A percentile compares a stretch with the other conserved stretches of the same genome.
Conservation (phyloP, 805 yeast species). For the Wickerhamiella sergipiensis region DNA sequence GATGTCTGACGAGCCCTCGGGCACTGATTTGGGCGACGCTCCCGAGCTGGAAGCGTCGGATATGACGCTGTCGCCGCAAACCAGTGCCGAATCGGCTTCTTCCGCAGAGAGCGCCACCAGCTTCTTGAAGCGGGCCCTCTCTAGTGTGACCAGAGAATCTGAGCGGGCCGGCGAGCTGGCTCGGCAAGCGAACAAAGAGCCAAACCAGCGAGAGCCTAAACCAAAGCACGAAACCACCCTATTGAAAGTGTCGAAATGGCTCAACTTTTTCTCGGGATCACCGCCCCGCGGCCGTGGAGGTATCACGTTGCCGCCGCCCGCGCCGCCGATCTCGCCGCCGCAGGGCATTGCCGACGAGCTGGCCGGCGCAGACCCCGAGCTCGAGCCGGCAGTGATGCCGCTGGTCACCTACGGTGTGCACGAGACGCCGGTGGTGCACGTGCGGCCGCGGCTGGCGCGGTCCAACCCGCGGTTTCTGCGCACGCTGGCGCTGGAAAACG, state of each 20-base stretch:
- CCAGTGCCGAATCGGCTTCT: background rate
- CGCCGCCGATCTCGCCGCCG: background rate
- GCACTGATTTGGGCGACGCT: background rate
- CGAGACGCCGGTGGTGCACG: conserved; percentile 19
- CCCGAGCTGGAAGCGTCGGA: background rate
- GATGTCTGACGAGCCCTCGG: background rate
- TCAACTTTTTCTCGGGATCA: background rate
- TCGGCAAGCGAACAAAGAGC: background rate
- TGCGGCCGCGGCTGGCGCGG: conserved; percentile 23
- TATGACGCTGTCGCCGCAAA: background rate
- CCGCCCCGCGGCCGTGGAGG: background rate
- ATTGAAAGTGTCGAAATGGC: background rate
- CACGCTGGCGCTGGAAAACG: conserved; percentile 23
- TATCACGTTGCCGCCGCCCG: background rate
- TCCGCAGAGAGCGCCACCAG: background rate
- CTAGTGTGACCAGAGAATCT: background rate
- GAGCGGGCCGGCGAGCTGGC: too few relatives aligned
- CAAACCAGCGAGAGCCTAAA: background rate
- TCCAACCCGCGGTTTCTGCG: conserved; percentile 25
- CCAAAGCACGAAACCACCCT: background rate
- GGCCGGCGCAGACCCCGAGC: background rate
- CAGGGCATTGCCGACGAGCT: background rate
- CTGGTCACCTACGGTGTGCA: conserved; percentile 22
- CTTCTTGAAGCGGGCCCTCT: background rate
- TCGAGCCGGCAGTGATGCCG: conserved; percentile 7